phyloP scores from a whole-genome alignment of 306 rosid genomes.

The Vigna trinervia region DNA sequence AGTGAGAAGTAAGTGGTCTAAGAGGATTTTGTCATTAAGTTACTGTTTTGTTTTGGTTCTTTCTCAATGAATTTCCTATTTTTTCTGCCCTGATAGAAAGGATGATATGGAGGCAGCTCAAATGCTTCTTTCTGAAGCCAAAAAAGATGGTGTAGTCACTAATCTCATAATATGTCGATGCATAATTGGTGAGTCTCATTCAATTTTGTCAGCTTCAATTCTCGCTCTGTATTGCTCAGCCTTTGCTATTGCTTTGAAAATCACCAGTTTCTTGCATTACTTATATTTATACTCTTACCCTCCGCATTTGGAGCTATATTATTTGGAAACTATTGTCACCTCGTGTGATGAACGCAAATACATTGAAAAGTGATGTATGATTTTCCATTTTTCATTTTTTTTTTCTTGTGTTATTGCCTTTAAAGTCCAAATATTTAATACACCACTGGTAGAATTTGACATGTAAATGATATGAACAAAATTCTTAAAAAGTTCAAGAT shows the following conservation, averaged over 20 bases:
- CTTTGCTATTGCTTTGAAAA: constrained; percentile 26
- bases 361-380: constrained; percentile 33
- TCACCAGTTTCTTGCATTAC: constrained; percentile 2
- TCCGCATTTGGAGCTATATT: constrained; percentile 29
- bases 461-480: not conserved
- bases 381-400: constrained; percentile 13
- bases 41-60: constrained; percentile 35
- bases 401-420: not conserved
- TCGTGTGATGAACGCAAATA: not conserved
- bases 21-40: constrained; percentile 23
- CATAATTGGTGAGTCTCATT: constrained; percentile 68
- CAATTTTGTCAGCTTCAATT: constrained; percentile 22
- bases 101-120: constrained; percentile 82
- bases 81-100: constrained; percentile 58
- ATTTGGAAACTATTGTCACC: not conserved
- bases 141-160: constrained; percentile 68
- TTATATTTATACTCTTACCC: not conserved
- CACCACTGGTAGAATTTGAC: not conserved
- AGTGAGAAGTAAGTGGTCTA: constrained; percentile 75
- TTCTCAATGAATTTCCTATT: constrained; percentile 40
- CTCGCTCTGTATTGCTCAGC: constrained; percentile 19
- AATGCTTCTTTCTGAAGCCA: constrained; percentile 78
- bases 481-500: constrained; percentile 9
- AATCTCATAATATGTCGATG: constrained; percentile 72
- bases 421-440: not conserved